Percentiles rank a stretch among this genome's conserved stretches.
phyloP scores from a whole-genome alignment of 2,329 filamentous ascomycete species.

The Pseudogymnoascus sp. region DNA sequence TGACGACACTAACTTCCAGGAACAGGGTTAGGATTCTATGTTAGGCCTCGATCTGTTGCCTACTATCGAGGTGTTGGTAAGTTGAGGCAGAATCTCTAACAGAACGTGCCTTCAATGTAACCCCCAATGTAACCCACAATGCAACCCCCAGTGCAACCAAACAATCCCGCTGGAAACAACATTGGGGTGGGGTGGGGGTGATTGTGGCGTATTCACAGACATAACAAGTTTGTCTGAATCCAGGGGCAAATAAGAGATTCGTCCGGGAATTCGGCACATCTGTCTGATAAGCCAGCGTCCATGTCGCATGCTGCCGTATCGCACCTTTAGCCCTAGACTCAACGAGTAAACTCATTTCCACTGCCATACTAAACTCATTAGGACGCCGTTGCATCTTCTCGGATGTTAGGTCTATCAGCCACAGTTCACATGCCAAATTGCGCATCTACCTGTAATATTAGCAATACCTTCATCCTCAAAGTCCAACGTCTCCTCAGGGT shows the following conservation, averaged over 20 bases:
- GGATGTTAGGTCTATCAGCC: background rate
- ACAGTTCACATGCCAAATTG: background rate
- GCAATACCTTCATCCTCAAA: background rate
- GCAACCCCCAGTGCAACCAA: background rate
- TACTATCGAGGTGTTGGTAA: background rate
- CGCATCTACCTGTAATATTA: background rate
- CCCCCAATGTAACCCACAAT: background rate
- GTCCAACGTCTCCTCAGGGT: background rate
- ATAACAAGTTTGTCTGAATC: background rate
- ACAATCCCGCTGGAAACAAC: no score
- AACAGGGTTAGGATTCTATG: background rate
- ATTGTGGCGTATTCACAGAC: no score
- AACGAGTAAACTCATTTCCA: background rate
- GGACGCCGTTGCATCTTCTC: background rate
- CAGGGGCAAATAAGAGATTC: background rate
- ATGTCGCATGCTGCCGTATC: background rate
- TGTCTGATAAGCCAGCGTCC: background rate
- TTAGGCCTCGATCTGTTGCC: background rate
- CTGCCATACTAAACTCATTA: background rate
- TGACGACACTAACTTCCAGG: background rate
- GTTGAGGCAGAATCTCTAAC: background rate
- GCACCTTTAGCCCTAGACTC: no score
- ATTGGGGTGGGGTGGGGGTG: no score
- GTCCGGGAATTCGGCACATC: background rate
- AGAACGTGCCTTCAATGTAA: background rate